phyloP scores from a whole-genome alignment of 1,284 basidiomycete genomes.

The Cutaneotrichosporon mucoides region DNA sequence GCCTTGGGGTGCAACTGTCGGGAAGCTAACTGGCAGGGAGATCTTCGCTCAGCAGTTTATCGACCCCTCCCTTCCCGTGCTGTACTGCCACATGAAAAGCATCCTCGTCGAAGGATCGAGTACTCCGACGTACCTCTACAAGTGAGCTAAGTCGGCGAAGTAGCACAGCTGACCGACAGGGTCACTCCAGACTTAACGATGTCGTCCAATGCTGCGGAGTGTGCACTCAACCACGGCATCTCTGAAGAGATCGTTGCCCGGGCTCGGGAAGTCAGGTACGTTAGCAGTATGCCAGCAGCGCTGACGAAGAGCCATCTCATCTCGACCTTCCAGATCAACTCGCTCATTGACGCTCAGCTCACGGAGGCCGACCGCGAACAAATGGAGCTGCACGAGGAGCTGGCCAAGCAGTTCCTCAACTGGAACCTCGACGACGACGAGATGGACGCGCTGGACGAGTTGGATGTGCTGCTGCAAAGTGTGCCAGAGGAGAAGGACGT shows the following conservation, averaged over 20 bases:
- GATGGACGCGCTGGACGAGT: slow-evolving; percentile 39
- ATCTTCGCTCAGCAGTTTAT: slow-evolving; percentile 69
- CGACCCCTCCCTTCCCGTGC: slow-evolving; percentile 63
- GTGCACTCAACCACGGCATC: slow-evolving; percentile 76
- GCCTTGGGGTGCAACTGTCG: no score
- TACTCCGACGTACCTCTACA: slow-evolving; percentile 47
- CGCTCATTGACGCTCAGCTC: slow-evolving; percentile 70
- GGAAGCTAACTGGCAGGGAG: slow-evolving; percentile 52
- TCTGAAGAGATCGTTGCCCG: slow-evolving; percentile 62
- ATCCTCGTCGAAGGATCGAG: slow-evolving; percentile 27
- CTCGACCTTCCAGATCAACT: slow-evolving; percentile 62
- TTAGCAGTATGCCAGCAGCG: neutral
- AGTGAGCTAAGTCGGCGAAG: slow-evolving; percentile 41
- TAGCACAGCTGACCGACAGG: slow-evolving; percentile 15
- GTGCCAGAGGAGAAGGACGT: neutral
- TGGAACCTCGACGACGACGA: slow-evolving; percentile 53
- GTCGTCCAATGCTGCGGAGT: slow-evolving; percentile 50
- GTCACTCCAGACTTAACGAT: slow-evolving; percentile 25
- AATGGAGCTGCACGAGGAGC: slow-evolving; percentile 64
- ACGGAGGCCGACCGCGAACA: slow-evolving; percentile 61
- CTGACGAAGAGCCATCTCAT: slow-evolving; percentile 57
- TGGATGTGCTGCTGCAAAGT: slow-evolving; percentile 48
- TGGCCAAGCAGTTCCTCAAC: slow-evolving; percentile 67
- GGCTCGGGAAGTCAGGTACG: slow-evolving; percentile 70
- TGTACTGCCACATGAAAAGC: slow-evolving; percentile 53